Evolutionary conservation across 306 rosid genomes (phyloP), one percentile per base, ranked within the genome.

Genomic region (Prunus kanzakura): DNA sequence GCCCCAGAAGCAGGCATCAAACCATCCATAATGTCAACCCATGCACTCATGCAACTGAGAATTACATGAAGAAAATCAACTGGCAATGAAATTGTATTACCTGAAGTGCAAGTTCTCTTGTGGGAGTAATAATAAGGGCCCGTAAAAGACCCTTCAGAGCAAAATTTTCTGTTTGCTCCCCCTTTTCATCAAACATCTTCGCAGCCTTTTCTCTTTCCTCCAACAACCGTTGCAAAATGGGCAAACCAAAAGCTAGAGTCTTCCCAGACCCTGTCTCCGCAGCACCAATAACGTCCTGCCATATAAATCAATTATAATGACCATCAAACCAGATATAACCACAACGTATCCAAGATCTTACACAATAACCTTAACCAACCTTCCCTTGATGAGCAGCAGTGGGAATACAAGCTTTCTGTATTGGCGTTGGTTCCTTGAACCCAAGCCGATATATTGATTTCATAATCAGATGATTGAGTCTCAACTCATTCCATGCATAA

Each of bases 381-480:
- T 95, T 92, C 81, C 99, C 97, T 82, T 90, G 97, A 86, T 89
- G 95, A 82, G 99, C 97, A 84, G 97, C 97, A 66, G 93, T 96
- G 11, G 97, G 97, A 83, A 92, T 85, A 82, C 97, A 95, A 78
- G 97, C 93, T 84, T 89, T 92, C 76, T 92, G 99, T 75, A 92
- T 95, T 1, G 97, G 91, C 2, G 97, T 90, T 63, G 99, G 99
- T 76, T 95, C 90, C 86, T 92, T 92, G 86, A 92, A 95, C 30
- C 97, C 96, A 80, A 89, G 92, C 79, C 87, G 88, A 84, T 80
- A 71, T 73, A 92, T 82, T 47, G 99, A 91, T 75, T 85, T 89
- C 93, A 95, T 87, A 45, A 95, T 85, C 78, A 88, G 83, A 74
- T 91, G 93, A 84, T 95, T 92, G 67, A 95, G 96, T 81, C 99